These are phyloP conservation scores for Rhynchosporium agropyri DNA, from an alignment of 2,329 filamentous ascomycete genomes.

Conservation along the genomic window DNA sequence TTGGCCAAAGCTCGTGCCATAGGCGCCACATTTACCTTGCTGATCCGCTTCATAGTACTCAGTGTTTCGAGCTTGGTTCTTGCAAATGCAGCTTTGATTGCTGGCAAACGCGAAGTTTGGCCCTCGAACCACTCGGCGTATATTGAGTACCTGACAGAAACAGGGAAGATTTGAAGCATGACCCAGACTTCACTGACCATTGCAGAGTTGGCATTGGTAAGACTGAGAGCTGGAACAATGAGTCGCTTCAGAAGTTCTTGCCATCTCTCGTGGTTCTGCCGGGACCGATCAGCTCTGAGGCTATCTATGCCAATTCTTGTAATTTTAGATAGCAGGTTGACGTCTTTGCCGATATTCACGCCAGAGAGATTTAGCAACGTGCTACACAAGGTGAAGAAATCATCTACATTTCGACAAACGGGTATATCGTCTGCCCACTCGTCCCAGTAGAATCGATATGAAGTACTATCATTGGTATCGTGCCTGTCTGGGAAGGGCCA, in stretches of 20 bases:
- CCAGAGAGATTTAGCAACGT: conserved; percentile 85
- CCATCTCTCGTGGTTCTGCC: conserved; percentile 77
- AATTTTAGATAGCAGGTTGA: conserved; percentile 76
- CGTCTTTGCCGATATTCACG: conserved; percentile 85
- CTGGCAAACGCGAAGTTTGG: conserved; percentile 72
- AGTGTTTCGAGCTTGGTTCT: conserved; percentile 78
- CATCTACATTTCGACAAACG: conserved; percentile 85
- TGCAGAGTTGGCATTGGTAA: conserved; percentile 81
- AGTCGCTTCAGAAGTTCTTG: conserved; percentile 79
- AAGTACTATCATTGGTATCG: conserved; percentile 73
- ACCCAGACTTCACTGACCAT: conserved; percentile 86
- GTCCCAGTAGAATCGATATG: conserved; percentile 94
- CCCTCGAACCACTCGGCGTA: conserved; percentile 94
- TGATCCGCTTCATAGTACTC: conserved; percentile 85
- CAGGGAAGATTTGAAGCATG: conserved; percentile 77
- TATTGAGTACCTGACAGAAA: conserved; percentile 77
- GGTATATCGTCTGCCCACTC: conserved; percentile 96
- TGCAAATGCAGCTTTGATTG: conserved; percentile 78
- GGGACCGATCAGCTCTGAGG: conserved; percentile 68
- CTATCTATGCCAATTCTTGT: conserved; percentile 83
- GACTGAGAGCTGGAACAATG: conserved; percentile 84
- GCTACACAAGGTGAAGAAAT: conserved; percentile 83
- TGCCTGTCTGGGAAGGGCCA: conserved; percentile 84
- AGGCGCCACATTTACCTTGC: conserved; percentile 79
- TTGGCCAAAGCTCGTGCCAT: conserved; percentile 91